Evolutionary conservation across 2,329 filamentous ascomycete genomes (phyloP), one percentile per base, ranked within the genome.

Genomic region (Gliomastix tumulicola): DNA sequence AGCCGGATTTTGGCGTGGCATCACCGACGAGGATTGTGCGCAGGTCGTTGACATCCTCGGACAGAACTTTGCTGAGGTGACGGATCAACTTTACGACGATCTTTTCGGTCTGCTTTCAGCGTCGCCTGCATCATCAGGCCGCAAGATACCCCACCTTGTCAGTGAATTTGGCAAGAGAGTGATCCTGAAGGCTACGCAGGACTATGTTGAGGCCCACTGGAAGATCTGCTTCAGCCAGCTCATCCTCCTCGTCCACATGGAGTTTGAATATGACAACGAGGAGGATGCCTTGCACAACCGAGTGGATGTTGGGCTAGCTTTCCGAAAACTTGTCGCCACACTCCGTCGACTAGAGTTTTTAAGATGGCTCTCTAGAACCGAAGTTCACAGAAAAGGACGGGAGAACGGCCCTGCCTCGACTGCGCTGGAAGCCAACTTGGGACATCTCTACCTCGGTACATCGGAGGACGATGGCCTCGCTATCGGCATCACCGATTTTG

Each of bases 181-280:
- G 3, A 68, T 88, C 12, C 75, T 94, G 10, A 81, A 80, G 42
- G 82, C 87, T 7, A 79, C 85, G 0, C 84, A 90, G 51, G 88
- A 97, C 53, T 82, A 76, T 11, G 74, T 92, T 7, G 72, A 83
- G 35, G 62, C 86, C 21, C 82, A 84, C 41, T 81, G 80, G 62
- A 77, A 77, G 41, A 68, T 92, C 8, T 78, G 94, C 35, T 79
- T 94, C 43, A 88, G 90, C 51, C 76, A 97, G 40, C 66, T 97
- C 3, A 72, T 92, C 4, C 71, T 98, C 7, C 69, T 94, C 13
- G 74, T 92, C 9, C 88, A 96, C 56, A 83, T 97, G 71, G 84
- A 92, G 55, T 82, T 81, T 27, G 87, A 92, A 52, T 75, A 86
- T 36, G 84, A 89, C 40, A 76, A 80, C 45, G 79, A 82, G 30